These are phyloP conservation scores for Boletus barrowsii DNA, from an alignment of 768 basidiomycete genomes.

Conservation along the genomic window DNA sequence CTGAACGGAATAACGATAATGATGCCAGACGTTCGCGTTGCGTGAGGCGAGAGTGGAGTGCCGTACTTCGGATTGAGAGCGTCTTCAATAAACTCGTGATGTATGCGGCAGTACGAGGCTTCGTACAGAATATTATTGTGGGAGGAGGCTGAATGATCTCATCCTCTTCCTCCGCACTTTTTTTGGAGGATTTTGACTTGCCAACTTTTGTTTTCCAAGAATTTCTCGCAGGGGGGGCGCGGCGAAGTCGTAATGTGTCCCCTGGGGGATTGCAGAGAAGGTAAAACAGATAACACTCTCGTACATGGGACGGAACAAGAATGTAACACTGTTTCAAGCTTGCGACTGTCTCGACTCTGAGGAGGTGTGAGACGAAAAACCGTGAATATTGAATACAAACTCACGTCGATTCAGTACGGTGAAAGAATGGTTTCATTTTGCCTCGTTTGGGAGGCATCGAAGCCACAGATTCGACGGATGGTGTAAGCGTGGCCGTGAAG, in stretches of 20 bases:
- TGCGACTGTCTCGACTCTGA: constrained; percentile 84
- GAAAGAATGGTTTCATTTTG: constrained; percentile 84
- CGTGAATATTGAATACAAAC: constrained; percentile 24
- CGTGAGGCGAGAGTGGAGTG: constrained; percentile 89
- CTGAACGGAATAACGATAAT: constrained; percentile 81
- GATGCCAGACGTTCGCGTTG: constrained; percentile 87
- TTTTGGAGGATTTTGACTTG: constrained; percentile 33
- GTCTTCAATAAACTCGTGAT: constrained; percentile 76
- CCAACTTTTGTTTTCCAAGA: constrained; percentile 27
- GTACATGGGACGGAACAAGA: constrained; percentile 91
- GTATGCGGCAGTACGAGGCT: constrained; percentile 86
- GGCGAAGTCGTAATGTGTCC: constrained; percentile 64
- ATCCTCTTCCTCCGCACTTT: constrained; percentile 38
- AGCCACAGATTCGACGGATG: constrained; percentile 77
- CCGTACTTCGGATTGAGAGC: constrained; percentile 77
- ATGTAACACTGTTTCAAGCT: constrained; percentile 87
- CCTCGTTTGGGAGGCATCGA: constrained; percentile 71
- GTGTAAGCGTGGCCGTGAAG: constrained; percentile 93
- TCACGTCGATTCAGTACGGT: constrained; percentile 72
- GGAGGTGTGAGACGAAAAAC: background rate
- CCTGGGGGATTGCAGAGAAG: constrained; percentile 87
- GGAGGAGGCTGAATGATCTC: constrained; percentile 79
- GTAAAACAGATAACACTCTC: constrained; percentile 88
- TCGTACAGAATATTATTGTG: constrained; percentile 92
- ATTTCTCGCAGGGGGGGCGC: constrained; percentile 42